Percentiles rank a stretch among this genome's conserved stretches.
phyloP scores from a whole-genome alignment of 345 rosid genomes.

The Salix suchowensis region DNA sequence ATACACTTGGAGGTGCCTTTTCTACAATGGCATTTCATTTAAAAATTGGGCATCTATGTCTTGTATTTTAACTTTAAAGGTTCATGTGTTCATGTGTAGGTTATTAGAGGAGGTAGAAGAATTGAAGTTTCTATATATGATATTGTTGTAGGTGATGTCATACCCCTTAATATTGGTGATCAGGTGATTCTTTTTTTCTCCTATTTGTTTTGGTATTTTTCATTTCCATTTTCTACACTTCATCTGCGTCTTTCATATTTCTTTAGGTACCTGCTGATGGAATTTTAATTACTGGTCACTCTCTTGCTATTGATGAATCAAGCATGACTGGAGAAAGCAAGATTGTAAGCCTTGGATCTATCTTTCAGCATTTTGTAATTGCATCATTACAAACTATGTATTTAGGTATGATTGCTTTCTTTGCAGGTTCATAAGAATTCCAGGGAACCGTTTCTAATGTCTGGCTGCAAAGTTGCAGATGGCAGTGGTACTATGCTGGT shows the following conservation, averaged over 20 bases:
- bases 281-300: constrained; percentile 79
- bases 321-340: constrained; percentile 99
- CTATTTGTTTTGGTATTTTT: not conserved
- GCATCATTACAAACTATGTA: constrained; percentile 4
- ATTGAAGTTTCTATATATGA: constrained; percentile 86
- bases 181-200: constrained; percentile 43
- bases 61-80: not conserved
- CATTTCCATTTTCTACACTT: not conserved
- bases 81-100: constrained; percentile 37
- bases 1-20: constrained; percentile 78
- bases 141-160: constrained; percentile 84
- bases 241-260: not conserved
- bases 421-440: constrained; percentile 80
- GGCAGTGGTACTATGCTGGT: constrained; percentile 98
- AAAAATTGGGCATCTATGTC: not conserved
- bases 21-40: not conserved
- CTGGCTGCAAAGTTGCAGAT: constrained; percentile 99
- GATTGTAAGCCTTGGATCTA: constrained; percentile 46
- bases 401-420: constrained; percentile 16
- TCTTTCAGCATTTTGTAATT: constrained; percentile 3
- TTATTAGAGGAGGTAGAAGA: constrained; percentile 82
- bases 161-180: constrained; percentile 93
- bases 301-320: constrained; percentile 92
- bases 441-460: constrained; percentile 78
- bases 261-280: constrained; percentile 97